These are phyloP conservation scores for Pyrus communis DNA, from an alignment of 306 rosid genomes.

Conservation along the genomic window DNA sequence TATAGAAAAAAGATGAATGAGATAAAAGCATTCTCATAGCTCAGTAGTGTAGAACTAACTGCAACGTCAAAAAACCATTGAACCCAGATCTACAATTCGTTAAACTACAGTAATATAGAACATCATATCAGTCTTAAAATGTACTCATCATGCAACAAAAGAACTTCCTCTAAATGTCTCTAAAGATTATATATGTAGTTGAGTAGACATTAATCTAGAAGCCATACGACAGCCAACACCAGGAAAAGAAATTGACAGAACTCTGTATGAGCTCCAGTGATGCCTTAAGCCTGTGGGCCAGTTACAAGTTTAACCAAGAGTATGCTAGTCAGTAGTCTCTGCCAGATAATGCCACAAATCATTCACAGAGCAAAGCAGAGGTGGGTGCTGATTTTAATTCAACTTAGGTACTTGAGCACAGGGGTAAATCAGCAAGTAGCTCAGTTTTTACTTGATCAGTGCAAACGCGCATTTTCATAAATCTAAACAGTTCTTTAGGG, in stretches of 20 bases:
- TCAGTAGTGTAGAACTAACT: neutral
- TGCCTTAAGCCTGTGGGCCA: neutral
- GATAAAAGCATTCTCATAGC: constrained; percentile 16
- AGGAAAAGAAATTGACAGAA: no score
- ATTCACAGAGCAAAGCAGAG: neutral
- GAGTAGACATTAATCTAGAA: neutral
- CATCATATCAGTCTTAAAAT: neutral
- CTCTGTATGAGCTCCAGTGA: neutral
- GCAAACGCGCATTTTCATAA: neutral
- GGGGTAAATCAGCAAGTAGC: neutral
- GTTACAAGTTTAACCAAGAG: neutral
- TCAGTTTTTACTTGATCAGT: neutral
- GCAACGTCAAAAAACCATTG: neutral
- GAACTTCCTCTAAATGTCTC: neutral
- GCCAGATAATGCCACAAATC: neutral
- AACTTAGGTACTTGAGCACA: neutral
- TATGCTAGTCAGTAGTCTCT: neutral
- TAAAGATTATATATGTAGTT: neutral
- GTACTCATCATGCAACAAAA: neutral
- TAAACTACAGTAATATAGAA: neutral
- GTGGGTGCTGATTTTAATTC: neutral
- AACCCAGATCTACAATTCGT: neutral
- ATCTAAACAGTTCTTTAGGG: neutral
- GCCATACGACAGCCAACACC: no score
- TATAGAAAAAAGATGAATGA: constrained; percentile 19